Base-by-base conservation (phyloP, 306 rosid species). In the Vigna hirtella region DNA sequence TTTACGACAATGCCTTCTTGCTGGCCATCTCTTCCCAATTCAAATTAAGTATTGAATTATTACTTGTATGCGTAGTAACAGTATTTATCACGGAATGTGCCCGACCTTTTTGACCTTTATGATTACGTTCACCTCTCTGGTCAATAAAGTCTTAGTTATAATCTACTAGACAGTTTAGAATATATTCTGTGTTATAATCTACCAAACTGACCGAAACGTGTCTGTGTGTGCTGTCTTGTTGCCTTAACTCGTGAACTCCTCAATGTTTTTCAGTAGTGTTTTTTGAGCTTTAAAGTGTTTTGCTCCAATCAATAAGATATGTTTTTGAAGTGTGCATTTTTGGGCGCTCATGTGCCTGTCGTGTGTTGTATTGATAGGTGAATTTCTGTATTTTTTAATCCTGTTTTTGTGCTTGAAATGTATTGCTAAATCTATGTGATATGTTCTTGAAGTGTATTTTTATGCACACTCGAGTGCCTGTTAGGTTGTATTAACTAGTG, bases 1-100 rank as follows among this genome's bases (percentile, higher is more conserved):
- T 68, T 70, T 32, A 38, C 61, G 76, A 26, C 83, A 81, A 74
- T 81, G 81, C 47, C 56, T 79, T 79, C 17, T 66, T 1, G 26
- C 75, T 69, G 57, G 45, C 26, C 63, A 47, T 20, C 77, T 50
- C 63, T 66, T 73, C 58, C 7, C 59, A 53, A 47, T 61, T 65
- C 20, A 52, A 73, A 69, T 14, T 2, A 78, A 55, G 58, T 18
- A 42, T 61, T 78, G 73, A 63, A 24, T 78, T 57, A 47, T 70
- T 64, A 16, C 9, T 62, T 30, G 11, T 53, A 51, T 30, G 20
- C 18, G 38, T 8, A 51, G 61, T 80, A 52, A 78, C 53, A 34
- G 77, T 76, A 62, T 78, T 55, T 57, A 16, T 63, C 4, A 59
- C 70, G 72, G 67, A 70, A 69, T 70, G 73, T 63, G 24, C 17